Evolutionary conservation across 768 basidiomycete species (phyloP), one percentile per base, ranked within the genome.

Genomic region (Pleurotus tuoliensis): DNA sequence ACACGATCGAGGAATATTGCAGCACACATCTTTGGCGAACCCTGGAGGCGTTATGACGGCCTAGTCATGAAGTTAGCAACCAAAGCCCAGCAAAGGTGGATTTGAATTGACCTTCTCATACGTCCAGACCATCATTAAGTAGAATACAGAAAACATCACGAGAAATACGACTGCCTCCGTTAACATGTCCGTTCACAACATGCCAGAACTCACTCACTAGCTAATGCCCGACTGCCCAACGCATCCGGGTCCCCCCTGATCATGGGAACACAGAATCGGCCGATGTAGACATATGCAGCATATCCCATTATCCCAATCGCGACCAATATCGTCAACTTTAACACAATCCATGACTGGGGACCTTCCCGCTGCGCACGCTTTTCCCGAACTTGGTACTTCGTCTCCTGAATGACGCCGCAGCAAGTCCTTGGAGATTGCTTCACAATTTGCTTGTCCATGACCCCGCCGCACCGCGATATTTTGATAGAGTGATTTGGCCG

Each of bases 211-310:
- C 2, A 87, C 92, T 76, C 71, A 94, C 92, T 79, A 57, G 90
- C 93, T 40, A 79, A 71, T 0, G 70, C 71, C 59, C 76, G 71
- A 24, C 79, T 75, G 4, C 79, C 83, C 4, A 80, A 69, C 2
- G 80, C 80, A 11, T 66, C 64, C 1, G 60, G 59, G 53, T 72
- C 69, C 47, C 73, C 66, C 60, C 71, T 71, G n/a, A 94, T 79
- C 81, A 90, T 88, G 15, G 85, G 82, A 38, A 83, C 73, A 64
- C 86, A 88, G 5, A 94, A 76, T 54, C 85, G 71, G 0, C 78
- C 89, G 22, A 90, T 78, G 65, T 92, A 92, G 2, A 94, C 92
- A 67, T 95, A 96, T 22, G 69, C 75, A 3, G 85, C 66, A 69
- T 92, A 94, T 1, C 71, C 83, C 58, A 85, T 78, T 56, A 94